A percentile compares a stretch with the other conserved stretches of the same genome.
phyloP scores from a whole-genome alignment of 768 basidiomycete species.

The Phanerodontia chrysosporium region DNA sequence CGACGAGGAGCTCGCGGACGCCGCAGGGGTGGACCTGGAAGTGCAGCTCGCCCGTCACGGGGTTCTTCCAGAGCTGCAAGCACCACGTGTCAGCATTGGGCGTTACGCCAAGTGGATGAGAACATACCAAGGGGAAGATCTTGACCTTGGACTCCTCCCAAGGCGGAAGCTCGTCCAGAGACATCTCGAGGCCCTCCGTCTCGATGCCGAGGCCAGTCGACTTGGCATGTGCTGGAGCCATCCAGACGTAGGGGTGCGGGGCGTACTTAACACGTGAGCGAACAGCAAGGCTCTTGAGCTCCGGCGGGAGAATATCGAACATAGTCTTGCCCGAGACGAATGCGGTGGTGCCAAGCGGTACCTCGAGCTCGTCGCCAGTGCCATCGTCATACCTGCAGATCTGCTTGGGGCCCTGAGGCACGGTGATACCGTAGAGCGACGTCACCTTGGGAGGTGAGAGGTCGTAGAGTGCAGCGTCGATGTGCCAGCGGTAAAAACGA shows the following conservation, averaged over 20 bases:
- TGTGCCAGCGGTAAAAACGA: conserved; percentile 92
- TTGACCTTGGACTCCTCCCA: conserved; percentile 80
- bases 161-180: conserved; percentile 63
- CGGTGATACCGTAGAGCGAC: conserved; percentile 73
- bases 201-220: conserved; percentile 83
- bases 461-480: conserved; percentile 82
- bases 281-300: conserved; percentile 78
- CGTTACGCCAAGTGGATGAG: background rate
- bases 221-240: conserved; percentile 69
- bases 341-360: conserved; percentile 84
- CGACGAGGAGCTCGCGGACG: conserved; percentile 59
- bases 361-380: conserved; percentile 75
- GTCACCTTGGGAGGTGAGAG: conserved; percentile 79
- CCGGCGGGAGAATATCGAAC: conserved; percentile 71
- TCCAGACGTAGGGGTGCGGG: conserved; percentile 90
- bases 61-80: conserved; percentile 85
- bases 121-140: conserved; percentile 56
- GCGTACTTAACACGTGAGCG: conserved; percentile 72
- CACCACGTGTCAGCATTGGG: background rate
- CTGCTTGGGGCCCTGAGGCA: conserved; percentile 66
- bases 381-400: conserved; percentile 79
- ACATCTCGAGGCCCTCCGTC: conserved; percentile 68
- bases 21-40: conserved; percentile 91
- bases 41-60: conserved; percentile 75
- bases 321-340: conserved; percentile 79